Evolutionary conservation across 2,329 filamentous ascomycete species (phyloP).

Genomic region (Sporothrix pseudoabietina): DNA sequence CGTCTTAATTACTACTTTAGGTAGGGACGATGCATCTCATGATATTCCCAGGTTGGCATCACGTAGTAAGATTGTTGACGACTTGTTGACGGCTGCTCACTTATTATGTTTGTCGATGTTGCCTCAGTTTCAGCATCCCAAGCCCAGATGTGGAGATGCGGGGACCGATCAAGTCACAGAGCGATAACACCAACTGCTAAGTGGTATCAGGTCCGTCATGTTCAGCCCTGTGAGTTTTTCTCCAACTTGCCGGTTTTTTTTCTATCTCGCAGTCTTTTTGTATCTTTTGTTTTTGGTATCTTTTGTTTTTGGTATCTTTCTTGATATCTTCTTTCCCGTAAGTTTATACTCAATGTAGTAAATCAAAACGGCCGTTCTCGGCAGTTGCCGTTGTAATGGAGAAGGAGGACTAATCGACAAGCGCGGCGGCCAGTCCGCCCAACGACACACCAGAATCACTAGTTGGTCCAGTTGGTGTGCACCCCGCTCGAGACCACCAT

Average conservation of each 20-base stretch:
- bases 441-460: neutral
- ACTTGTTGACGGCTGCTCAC: neutral
- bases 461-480: constrained; percentile 12
- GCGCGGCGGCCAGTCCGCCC: neutral
- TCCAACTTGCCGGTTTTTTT: neutral
- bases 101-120: neutral
- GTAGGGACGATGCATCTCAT: neutral
- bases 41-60: neutral
- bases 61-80: neutral
- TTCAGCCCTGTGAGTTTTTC: neutral
- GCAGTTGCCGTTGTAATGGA: neutral
- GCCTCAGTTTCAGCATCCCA: neutral
- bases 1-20: neutral
- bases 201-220: neutral
- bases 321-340: neutral
- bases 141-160: neutral
- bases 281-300: neutral
- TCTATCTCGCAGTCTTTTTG: neutral
- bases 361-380: constrained; percentile 10
- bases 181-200: neutral
- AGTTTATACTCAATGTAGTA: constrained; percentile 16
- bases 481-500: constrained; percentile 14
- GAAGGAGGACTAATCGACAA: constrained; percentile 1
- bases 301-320: neutral
- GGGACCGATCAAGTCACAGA: neutral